Evolutionary conservation across 257 asterid species (phyloP).

Genomic region (Jacaranda mimosifolia): DNA sequence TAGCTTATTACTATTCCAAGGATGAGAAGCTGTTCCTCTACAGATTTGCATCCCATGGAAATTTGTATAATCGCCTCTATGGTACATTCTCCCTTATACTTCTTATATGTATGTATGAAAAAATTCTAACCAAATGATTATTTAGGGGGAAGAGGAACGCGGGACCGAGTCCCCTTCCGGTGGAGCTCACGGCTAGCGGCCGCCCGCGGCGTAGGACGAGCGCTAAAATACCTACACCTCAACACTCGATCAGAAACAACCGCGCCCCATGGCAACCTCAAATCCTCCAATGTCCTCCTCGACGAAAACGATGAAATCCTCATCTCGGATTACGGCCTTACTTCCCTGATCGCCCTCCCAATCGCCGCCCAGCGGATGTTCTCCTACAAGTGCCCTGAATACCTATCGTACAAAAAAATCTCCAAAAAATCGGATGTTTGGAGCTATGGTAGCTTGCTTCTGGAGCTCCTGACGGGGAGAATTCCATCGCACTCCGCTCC

Average conservation of each 20-base stretch:
- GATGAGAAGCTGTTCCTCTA: slow-evolving; percentile 73
- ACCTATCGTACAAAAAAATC: slow-evolving; percentile 48
- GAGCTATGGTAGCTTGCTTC: slow-evolving; percentile 79
- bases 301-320: slow-evolving; percentile 51
- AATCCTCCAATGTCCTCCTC: slow-evolving; percentile 72
- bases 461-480: slow-evolving; percentile 79
- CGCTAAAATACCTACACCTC: slow-evolving; percentile 66
- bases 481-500: slow-evolving; percentile 64
- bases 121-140: neutral
- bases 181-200: slow-evolving; percentile 72
- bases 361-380: slow-evolving; percentile 67
- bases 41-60: slow-evolving; percentile 65
- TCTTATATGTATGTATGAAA: too few relatives aligned
- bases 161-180: slow-evolving; percentile 58
- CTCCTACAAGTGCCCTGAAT: slow-evolving; percentile 74
- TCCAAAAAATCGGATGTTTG: slow-evolving; percentile 75
- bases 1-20: slow-evolving; percentile 69
- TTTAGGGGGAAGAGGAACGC: slow-evolving; percentile 67
- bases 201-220: slow-evolving; percentile 68
- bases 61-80: slow-evolving; percentile 61
- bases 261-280: slow-evolving; percentile 80
- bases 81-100: slow-evolving; percentile 43
- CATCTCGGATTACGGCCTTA: slow-evolving; percentile 72
- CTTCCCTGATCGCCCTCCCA: slow-evolving; percentile 58
- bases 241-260: slow-evolving; percentile 44